Evolutionary conservation across 2,329 filamentous ascomycete genomes (phyloP), one percentile per base, ranked within the genome.

Genomic region (Plectosphaerella sp.): DNA sequence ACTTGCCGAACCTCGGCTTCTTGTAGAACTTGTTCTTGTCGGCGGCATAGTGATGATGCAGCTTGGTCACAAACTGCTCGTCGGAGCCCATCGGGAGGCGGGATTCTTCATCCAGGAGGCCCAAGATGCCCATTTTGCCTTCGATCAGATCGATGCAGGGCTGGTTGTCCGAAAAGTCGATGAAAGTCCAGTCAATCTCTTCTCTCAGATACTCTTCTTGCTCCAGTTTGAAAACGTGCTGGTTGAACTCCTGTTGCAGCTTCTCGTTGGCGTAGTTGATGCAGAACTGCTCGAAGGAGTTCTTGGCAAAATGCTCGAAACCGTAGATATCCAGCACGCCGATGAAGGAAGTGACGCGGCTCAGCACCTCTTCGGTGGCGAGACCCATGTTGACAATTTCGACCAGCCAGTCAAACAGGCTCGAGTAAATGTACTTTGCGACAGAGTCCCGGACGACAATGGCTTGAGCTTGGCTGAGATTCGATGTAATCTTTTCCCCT

Each of bases 241-340:
- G 91, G 72, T 99, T 99, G 78, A 99, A 99, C 69, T 97, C 93
- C 69, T 99, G 94, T 68, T 99, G 94, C 51, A 99, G 77, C 73
- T 99, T 99, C 73, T 99, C 94, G 71, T 99, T 99, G 72, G 94
- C 94, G 65, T 99, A 99, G 73, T 99, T 99, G 82, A 99, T 99
- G 74, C 94, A 99, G 72, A 99, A 99, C 70, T 99, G 94, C 70
- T 99, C 94, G 64, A 99, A 99, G 1, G 94, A 99, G 75, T 99
- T 99, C 78, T 97, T 97, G 57, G 94, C 93, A 65, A 99, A 99
- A 72, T 97, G 94, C 71, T 99, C 94, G 66, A 99, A 99, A 58
- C 93, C 93, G 71, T 97, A 97, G 61, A 99, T 99, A 89, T 99
- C 94, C 58, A 99, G 82, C 47, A 99, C 94, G 70, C 94, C 94